phyloP scores from a whole-genome alignment of 352 stramenopile genomes.

The Albugo laibachii region DNA sequence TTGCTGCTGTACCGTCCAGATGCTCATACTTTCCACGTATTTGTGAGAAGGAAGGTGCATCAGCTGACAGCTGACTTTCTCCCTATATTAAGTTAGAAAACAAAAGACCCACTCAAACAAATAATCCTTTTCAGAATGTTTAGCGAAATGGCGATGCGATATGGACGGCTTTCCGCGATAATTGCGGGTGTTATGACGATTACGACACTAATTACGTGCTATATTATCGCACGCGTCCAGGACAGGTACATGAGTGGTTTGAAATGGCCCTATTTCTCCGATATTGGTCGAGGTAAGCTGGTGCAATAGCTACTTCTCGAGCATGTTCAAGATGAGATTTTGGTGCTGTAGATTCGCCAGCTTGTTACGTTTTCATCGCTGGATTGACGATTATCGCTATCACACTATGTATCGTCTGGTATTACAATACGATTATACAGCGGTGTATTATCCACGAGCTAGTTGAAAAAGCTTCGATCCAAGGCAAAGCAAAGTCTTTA shows the following conservation, averaged over 20 bases:
- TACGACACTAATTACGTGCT: constrained; percentile 24
- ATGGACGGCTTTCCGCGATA: constrained; percentile 3
- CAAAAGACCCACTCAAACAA: no score
- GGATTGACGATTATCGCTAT: constrained; percentile 2
- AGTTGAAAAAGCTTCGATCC: background rate
- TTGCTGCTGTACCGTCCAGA: no score
- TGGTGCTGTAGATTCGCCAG: constrained; percentile 14
- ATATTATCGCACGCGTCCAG: constrained; percentile 33
- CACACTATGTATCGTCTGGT: constrained; percentile 16
- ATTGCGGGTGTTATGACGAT: constrained; percentile 19
- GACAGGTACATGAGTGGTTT: constrained; percentile 30
- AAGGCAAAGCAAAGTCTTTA: constrained; percentile 8
- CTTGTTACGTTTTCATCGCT: constrained; percentile 36
- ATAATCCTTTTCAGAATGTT: no score
- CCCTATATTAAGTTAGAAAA: no score
- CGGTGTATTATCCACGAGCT: constrained; percentile 19
- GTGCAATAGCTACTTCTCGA: background rate
- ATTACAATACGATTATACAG: constrained; percentile 25
- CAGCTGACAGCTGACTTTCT: no score
- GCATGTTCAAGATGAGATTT: background rate
- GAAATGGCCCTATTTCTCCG: constrained; percentile 36
- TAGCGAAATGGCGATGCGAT: no score
- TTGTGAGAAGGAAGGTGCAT: no score
- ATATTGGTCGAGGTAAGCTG: constrained; percentile 26
- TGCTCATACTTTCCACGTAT: no score